Evolutionary conservation across 257 asterid species (phyloP), one percentile per base, ranked within the genome.

Genomic region (Nyctanthes arbortristis): DNA sequence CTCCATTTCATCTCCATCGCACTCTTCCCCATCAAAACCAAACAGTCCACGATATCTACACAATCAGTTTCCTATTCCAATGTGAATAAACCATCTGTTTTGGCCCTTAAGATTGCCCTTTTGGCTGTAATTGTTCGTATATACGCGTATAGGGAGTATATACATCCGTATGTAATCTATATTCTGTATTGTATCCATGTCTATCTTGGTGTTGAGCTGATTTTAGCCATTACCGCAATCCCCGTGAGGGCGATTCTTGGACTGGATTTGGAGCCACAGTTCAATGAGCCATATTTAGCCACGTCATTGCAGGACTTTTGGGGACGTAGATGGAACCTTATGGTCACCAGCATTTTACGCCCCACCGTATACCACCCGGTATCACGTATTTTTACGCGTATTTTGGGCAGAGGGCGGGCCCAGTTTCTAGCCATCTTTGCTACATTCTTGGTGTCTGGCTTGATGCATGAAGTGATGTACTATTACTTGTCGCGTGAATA

Each of bases 311-410:
- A 85, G 20, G 96, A 91, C 7, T 91, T 85, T 37, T 88, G 97
- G 97, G 97, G 92, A 6, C 70, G 78, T 0, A 67, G 96, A 62
- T 91, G 97, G 97, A 91, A 91, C 39, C 89, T 88, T 37, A 73
- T 84, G 76, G 96, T 84, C 11, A 66, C 86, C 0, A 65, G 84
- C 10, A 74, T 84, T 2, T 78, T 83, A 22, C 81, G 85, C 31
- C 79, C 85, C 66, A 31, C 80, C 54, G 20, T 58, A 3, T 91
- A 87, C 81, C 22, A 29, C 13, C 97, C 97, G 2, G 62, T 82
- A 0, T 77, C 82, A 43, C 25, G 65, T 29, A 28, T 72, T 0
- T 69, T 57, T 30, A 32, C 78, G 18, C 61, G 66, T 7, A 9
- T 60, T 0, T 2, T 81, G 30, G 84, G 92, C 0, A 25, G 35